Conservation (phyloP, 2,329 filamentous ascomycete species). For the Xylariomycetidae sp. region DNA sequence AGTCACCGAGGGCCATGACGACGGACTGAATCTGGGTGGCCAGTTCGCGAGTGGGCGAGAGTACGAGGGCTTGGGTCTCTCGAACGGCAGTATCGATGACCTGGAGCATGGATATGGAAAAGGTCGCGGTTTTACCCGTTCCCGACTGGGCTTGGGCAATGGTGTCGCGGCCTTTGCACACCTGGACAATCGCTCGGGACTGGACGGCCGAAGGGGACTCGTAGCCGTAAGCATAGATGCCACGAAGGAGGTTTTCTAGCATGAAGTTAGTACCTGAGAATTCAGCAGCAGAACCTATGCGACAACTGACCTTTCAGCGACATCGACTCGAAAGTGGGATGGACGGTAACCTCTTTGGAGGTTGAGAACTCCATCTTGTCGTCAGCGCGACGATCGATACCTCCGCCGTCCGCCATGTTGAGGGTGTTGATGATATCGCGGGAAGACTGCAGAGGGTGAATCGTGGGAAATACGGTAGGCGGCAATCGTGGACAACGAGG, state of each 20-base stretch:
- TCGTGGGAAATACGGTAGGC: no score
- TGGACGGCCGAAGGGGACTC: constrained; percentile 97
- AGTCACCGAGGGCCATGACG: constrained; percentile 98
- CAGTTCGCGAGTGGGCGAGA: constrained; percentile 93
- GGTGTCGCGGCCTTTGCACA: constrained; percentile 98
- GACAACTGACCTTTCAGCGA: constrained; percentile 69
- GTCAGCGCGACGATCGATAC: constrained; percentile 85
- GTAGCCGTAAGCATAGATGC: constrained; percentile 97
- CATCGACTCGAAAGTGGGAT: constrained; percentile 93
- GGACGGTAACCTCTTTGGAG: constrained; percentile 94
- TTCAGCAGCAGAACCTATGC: no score
- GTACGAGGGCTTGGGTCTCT: constrained; percentile 88
- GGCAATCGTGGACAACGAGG: no score
- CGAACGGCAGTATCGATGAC: constrained; percentile 90
- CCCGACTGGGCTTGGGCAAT: constrained; percentile 97
- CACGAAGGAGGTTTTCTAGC: constrained; percentile 83
- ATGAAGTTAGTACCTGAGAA: constrained; percentile 4
- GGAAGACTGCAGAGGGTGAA: no score
- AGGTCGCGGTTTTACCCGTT: constrained; percentile 94
- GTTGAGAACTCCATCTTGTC: constrained; percentile 98
- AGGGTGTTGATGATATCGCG: no score
- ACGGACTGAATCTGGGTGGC: constrained; percentile 98
- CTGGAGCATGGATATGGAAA: constrained; percentile 93
- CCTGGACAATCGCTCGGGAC: constrained; percentile 95
- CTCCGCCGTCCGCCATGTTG: constrained; percentile 76